Percentiles rank a stretch among this genome's conserved stretches.
Conservation (phyloP, 2,329 filamentous ascomycete genomes). For the Fusarium subglutinans region DNA sequence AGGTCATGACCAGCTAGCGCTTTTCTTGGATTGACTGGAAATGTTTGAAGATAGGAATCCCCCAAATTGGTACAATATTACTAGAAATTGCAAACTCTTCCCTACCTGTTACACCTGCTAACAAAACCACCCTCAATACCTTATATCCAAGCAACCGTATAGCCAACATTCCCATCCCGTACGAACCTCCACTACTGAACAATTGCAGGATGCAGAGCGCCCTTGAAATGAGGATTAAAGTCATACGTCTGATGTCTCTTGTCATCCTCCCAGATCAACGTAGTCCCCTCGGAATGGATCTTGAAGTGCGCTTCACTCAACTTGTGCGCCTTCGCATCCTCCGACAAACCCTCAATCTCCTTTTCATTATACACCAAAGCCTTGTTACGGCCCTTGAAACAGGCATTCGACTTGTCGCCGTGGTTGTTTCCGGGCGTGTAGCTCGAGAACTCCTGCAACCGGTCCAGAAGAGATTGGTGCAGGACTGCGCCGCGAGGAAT, state of each 20-base stretch:
- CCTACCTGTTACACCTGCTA: not conserved
- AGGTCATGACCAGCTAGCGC: not conserved
- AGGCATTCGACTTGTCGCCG: conserved; percentile 31
- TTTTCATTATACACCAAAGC: conserved; percentile 9
- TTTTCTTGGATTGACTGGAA: not conserved
- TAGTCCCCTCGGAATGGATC: not conserved
- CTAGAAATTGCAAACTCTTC: not conserved
- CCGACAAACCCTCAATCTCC: not conserved
- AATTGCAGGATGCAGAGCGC: not conserved
- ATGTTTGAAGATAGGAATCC: not conserved
- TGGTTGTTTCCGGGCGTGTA: conserved; percentile 50
- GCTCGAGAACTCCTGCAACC: conserved; percentile 44
- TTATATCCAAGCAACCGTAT: not conserved
- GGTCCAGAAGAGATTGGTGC: conserved; percentile 50
- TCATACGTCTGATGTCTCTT: conserved; percentile 32
- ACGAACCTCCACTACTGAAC: not conserved
- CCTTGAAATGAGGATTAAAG: conserved; percentile 24
- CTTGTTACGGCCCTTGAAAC: conserved; percentile 43
- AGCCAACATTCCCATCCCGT: not conserved
- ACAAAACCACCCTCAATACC: not conserved
- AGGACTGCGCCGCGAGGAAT: conserved; percentile 52
- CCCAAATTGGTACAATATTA: not conserved
- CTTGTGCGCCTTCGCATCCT: not conserved
- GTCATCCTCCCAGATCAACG: conserved; percentile 6
- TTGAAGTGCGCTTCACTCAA: conserved; percentile 16